A percentile compares a stretch with the other conserved stretches of the same genome.
Evolutionary conservation across 2,329 filamentous ascomycete genomes (phyloP).

Genomic region (Aspergillus sp.): DNA sequence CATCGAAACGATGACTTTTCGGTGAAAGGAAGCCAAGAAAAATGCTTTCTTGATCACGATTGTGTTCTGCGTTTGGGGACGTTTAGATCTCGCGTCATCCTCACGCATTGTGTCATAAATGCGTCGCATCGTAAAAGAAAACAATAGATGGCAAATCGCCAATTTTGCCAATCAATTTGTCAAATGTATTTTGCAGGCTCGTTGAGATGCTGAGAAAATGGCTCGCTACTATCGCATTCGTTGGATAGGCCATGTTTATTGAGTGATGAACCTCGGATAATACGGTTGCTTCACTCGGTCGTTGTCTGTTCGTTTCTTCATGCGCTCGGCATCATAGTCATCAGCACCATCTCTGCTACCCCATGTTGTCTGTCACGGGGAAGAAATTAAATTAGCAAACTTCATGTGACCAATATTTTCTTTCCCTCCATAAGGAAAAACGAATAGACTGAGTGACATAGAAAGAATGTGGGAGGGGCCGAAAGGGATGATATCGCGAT

Average conservation of each 20-base stretch:
- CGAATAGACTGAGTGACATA: neutral
- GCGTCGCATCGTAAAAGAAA: slow-evolving; percentile 8
- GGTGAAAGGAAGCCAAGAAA: neutral
- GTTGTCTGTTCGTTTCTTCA: slow-evolving; percentile 48
- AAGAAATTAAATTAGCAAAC: neutral
- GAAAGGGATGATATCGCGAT: neutral
- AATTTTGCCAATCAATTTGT: neutral
- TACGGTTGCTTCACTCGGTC: slow-evolving; percentile 36
- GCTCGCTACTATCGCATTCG: neutral
- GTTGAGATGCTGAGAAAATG: neutral
- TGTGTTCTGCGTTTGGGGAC: too few relatives aligned
- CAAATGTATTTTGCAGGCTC: neutral
- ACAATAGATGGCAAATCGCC: neutral
- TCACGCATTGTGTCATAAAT: neutral
- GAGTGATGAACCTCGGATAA: slow-evolving; percentile 31
- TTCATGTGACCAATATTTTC: neutral
- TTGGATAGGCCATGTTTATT: slow-evolving; percentile 15
- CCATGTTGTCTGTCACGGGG: slow-evolving; percentile 76
- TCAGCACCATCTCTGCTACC: slow-evolving; percentile 91
- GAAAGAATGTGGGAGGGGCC: neutral
- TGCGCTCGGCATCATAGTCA: slow-evolving; percentile 72
- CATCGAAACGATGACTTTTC: neutral
- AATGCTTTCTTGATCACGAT: too few relatives aligned
- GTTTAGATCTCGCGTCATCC: neutral
- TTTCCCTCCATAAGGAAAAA: neutral